Percentiles rank a stretch among this genome's conserved stretches.
These are phyloP conservation scores for Dentipellis sp. DNA, from an alignment of 768 basidiomycete species.

Conservation along the genomic window DNA sequence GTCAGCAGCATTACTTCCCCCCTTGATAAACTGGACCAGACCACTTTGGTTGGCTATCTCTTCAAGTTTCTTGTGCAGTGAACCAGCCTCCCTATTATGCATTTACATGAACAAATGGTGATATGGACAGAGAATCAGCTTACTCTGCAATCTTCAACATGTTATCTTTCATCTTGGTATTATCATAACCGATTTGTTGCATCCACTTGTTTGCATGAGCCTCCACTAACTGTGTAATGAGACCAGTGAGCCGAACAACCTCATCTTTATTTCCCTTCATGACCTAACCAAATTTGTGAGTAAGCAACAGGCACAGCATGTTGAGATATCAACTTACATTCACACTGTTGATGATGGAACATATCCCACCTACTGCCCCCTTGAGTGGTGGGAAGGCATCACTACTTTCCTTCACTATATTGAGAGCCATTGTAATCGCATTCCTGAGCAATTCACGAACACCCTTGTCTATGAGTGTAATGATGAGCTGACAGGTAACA, in stretches of 20 bases:
- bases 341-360: not conserved
- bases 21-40: too few species aligned
- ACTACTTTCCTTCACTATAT: not conserved
- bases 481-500: too few species aligned
- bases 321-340: not conserved
- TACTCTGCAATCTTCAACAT: not conserved
- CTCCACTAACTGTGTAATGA: not conserved
- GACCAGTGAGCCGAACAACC: not conserved
- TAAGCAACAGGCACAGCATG: not conserved
- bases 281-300: not conserved
- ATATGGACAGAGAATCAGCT: too few species aligned
- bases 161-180: not conserved
- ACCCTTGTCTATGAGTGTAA: too few species aligned
- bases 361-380: not conserved
- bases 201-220: not conserved
- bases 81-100: too few species aligned
- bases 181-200: too few species aligned
- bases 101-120: too few species aligned
- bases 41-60: too few species aligned
- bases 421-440: not conserved
- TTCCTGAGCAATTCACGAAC: too few species aligned
- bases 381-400: not conserved
- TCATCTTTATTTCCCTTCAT: not conserved
- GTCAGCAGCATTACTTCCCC: too few species aligned
- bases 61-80: too few species aligned